These are phyloP conservation scores for Linum trigynum DNA, from an alignment of 345 rosid genomes.

Conservation along the genomic window DNA sequence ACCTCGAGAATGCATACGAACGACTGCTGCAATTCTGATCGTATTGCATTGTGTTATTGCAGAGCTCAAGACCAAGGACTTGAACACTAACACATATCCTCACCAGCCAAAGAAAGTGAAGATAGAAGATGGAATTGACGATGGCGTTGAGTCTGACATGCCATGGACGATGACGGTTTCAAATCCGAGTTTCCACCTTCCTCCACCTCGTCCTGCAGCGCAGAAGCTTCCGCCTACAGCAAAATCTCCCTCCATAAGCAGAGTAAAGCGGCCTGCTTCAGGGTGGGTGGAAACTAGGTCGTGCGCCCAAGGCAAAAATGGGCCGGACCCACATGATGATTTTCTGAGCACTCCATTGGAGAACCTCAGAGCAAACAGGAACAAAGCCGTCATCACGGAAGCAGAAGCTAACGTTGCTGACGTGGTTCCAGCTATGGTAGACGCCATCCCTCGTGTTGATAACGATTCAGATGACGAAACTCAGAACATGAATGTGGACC, in stretches of 20 bases:
- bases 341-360: slow-evolving; percentile 78
- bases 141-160: slow-evolving; percentile 26
- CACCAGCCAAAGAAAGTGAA: slow-evolving; percentile 28
- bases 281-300: slow-evolving; percentile 76
- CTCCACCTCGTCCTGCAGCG: slow-evolving; percentile 16
- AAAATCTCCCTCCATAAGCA: slow-evolving; percentile 35
- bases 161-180: slow-evolving; percentile 26
- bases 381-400: slow-evolving; percentile 22
- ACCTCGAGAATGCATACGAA: not conserved
- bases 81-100: slow-evolving; percentile 13
- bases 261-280: slow-evolving; percentile 59
- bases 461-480: slow-evolving; percentile 62
- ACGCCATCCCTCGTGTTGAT: slow-evolving; percentile 15
- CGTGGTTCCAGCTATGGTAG: slow-evolving; percentile 18
- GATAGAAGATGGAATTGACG: slow-evolving; percentile 22
- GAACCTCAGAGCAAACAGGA: slow-evolving; percentile 41
- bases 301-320: slow-evolving; percentile 36
- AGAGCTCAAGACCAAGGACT: slow-evolving; percentile 26
- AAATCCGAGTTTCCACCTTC: slow-evolving; percentile 26
- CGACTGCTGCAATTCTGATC: slow-evolving; percentile 9
- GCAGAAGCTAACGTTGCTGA: not conserved
- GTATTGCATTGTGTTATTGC: slow-evolving; percentile 11
- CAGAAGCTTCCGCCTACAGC: slow-evolving; percentile 23
- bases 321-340: slow-evolving; percentile 77
- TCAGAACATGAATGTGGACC: slow-evolving; percentile 49